Percentiles rank a stretch among this genome's conserved stretches.
phyloP scores from a whole-genome alignment of 2,329 filamentous ascomycete genomes.

The Capronia epimyces region DNA sequence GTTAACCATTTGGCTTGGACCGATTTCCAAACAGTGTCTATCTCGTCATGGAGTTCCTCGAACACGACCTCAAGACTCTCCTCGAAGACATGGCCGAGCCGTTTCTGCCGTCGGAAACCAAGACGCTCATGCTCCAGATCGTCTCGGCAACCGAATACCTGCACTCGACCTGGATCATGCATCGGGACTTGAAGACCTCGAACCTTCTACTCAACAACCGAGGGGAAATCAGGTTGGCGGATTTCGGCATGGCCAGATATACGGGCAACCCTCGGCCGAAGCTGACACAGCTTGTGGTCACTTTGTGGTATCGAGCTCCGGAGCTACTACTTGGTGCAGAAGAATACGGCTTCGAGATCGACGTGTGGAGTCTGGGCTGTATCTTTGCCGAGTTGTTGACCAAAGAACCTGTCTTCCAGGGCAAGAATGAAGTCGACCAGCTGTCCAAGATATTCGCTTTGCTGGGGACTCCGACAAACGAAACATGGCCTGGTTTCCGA shows the following conservation, averaged over 20 bases:
- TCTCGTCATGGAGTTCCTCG: conserved; percentile 93
- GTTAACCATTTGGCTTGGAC: conserved; percentile 34
- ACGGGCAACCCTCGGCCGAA: conserved; percentile 69
- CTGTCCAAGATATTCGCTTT: conserved; percentile 82
- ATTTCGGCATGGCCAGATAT: conserved; percentile 96
- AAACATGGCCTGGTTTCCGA: conserved; percentile 79
- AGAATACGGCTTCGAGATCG: conserved; percentile 69
- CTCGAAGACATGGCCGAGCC: conserved; percentile 92
- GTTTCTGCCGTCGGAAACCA: conserved; percentile 86
- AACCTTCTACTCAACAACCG: conserved; percentile 94
- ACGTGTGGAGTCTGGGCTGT: conserved; percentile 95
- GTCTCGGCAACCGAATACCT: conserved; percentile 75
- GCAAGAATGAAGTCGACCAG: conserved; percentile 88
- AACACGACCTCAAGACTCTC: conserved; percentile 91
- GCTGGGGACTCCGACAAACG: conserved; percentile 76
- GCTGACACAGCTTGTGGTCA: conserved; percentile 89
- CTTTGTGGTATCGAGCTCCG: conserved; percentile 91
- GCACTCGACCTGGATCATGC: conserved; percentile 83
- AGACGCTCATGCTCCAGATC: conserved; percentile 81
- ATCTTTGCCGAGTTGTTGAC: conserved; percentile 88
- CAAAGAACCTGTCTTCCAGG: conserved; percentile 76
- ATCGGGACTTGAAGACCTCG: conserved; percentile 88
- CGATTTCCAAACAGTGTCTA: conserved; percentile 59
- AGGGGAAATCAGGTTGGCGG: conserved; percentile 88
- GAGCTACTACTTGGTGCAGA: conserved; percentile 79